phyloP scores from a whole-genome alignment of 306 rosid genomes.

The Carpinus fangiana region DNA sequence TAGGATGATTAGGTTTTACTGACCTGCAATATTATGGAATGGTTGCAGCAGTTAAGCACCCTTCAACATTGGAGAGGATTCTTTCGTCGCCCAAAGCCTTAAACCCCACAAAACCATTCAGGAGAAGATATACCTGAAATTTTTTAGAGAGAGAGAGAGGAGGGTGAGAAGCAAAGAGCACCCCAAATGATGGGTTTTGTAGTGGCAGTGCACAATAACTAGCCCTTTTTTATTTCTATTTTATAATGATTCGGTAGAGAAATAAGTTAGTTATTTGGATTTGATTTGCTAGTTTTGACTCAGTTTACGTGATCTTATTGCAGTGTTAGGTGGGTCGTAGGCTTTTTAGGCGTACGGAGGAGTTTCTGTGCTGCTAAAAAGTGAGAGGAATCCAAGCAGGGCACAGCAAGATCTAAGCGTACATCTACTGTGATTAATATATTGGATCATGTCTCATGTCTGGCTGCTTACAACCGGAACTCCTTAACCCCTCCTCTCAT shows the following conservation, averaged over 20 bases:
- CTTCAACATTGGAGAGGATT: not conserved
- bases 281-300: slow-evolving; percentile 10
- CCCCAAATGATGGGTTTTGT: not conserved
- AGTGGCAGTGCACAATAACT: not conserved
- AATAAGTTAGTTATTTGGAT: not conserved
- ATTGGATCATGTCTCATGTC: not conserved
- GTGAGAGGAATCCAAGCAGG: slow-evolving; percentile 16
- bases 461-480: not conserved
- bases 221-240: not conserved
- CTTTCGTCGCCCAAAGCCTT: not conserved
- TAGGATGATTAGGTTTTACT: not conserved
- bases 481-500: not conserved
- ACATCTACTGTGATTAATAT: not conserved
- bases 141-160: not conserved
- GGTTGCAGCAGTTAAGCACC: not conserved
- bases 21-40: not conserved
- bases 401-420: slow-evolving; percentile 8
- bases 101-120: not conserved
- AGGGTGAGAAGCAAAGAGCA: not conserved
- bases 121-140: not conserved
- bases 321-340: slow-evolving; percentile 23
- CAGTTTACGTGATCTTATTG: slow-evolving; percentile 34
- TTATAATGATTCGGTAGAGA: not conserved
- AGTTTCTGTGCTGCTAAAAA: not conserved
- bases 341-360: not conserved